These are phyloP conservation scores for Aureobasidium pullulans DNA, from an alignment of 2,329 filamentous ascomycete genomes.

Conservation along the genomic window DNA sequence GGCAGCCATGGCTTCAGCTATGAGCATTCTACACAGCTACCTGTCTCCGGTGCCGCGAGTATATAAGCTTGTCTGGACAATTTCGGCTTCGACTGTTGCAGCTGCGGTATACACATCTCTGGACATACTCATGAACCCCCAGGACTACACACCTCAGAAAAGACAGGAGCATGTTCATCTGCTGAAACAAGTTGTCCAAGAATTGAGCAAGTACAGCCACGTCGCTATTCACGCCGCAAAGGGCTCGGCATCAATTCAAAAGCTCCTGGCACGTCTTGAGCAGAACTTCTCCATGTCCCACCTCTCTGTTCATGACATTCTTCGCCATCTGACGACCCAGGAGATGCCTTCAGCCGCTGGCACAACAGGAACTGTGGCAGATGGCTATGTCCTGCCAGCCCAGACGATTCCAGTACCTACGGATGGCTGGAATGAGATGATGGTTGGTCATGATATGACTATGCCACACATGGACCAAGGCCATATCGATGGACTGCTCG, in stretches of 20 bases:
- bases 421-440: conserved; percentile 1
- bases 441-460: neutral
- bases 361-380: neutral
- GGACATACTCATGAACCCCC: conserved; percentile 1
- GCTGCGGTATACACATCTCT: conserved; percentile 9
- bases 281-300: conserved; percentile 4
- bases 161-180: neutral
- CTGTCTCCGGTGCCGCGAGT: neutral
- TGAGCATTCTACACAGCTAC: neutral
- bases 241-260: neutral
- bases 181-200: neutral
- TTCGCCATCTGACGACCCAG: conserved; percentile 1
- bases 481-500: neutral
- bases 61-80: conserved; percentile 8
- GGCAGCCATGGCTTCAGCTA: neutral
- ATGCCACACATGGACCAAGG: neutral
- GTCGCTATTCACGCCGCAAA: conserved; percentile 10
- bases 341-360: neutral
- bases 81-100: conserved; percentile 9
- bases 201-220: neutral
- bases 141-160: neutral
- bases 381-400: neutral
- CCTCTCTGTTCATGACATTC: neutral
- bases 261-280: neutral
- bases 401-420: neutral